phyloP scores from a whole-genome alignment of 208 protist genomes.

The Crithidia expoeki region DNA sequence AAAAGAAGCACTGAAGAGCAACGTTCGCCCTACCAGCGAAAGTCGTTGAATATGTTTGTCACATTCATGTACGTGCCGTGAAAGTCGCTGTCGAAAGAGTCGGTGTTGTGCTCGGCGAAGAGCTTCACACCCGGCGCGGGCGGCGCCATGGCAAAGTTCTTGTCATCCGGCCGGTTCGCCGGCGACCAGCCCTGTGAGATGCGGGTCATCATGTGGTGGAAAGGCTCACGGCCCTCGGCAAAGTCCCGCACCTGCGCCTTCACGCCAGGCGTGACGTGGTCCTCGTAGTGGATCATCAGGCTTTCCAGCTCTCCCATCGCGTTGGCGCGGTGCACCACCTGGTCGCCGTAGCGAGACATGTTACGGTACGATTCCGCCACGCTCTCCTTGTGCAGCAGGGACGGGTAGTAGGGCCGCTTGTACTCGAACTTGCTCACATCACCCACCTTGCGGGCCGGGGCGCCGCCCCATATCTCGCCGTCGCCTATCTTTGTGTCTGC shows the following conservation, averaged over 20 bases:
- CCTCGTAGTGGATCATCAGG: conserved; percentile 81
- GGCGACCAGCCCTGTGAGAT: conserved; percentile 87
- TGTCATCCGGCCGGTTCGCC: conserved; percentile 83
- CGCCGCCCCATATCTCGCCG: conserved; percentile 87
- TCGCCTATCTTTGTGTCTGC: conserved; percentile 84
- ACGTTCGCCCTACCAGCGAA: conserved; percentile 67
- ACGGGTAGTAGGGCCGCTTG: conserved; percentile 85
- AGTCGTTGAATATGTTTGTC: conserved; percentile 89
- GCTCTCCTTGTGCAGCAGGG: conserved; percentile 72
- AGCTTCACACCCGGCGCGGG: conserved; percentile 79
- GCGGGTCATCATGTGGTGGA: conserved; percentile 85
- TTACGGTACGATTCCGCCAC: conserved; percentile 79
- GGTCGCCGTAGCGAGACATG: conserved; percentile 90
- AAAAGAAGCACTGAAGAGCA: background rate
- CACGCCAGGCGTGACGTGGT: conserved; percentile 66
- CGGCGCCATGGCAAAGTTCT: conserved; percentile 62
- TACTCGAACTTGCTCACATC: conserved; percentile 90
- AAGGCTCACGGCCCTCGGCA: conserved; percentile 83
- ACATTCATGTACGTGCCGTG: conserved; percentile 86
- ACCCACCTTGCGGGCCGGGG: conserved; percentile 80
- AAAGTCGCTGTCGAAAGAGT: conserved; percentile 76
- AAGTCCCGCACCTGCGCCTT: conserved; percentile 83
- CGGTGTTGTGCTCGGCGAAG: conserved; percentile 87
- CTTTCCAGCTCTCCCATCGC: conserved; percentile 83
- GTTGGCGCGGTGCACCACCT: conserved; percentile 80